Evolutionary conservation across 2,329 filamentous ascomycete species (phyloP), one percentile per base, ranked within the genome.

Genomic region (Apiospora arundinis): DNA sequence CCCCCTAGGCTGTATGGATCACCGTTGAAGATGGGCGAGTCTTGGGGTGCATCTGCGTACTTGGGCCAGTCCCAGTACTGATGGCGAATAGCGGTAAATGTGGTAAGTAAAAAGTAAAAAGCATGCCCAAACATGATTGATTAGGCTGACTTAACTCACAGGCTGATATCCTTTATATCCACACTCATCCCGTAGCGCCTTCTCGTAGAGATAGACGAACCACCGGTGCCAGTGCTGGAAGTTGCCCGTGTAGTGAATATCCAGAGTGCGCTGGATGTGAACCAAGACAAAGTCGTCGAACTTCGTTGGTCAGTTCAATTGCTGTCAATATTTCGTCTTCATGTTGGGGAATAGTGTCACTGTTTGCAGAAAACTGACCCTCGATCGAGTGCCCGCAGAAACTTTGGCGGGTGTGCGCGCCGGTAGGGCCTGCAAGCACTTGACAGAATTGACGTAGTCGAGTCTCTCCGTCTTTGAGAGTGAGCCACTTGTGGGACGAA

Each of bases 21-120:
- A 67, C 88, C 88, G 74, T 89, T 86, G 73, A 91, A 89, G 69
- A 89, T 76, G n/a, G 87, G 85, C 0, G 87, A 88, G 70, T 83
- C 82, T 72, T 79, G 75, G 0, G 83, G 82, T 72, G 89, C 83
- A 2, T 80, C 73, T 2, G 84, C 80, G 78, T 84, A 85, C 69
- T 82, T 82, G 2, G 82, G 82, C 85, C 87, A 89, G 77, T 89
- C 85, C 80, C 84, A 85, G 79, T 88, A 89, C 77, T 84, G 81
- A 23, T 37, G 7, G 16, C 16, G 18, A 0, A n/a, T n/a, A n/a
- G n/a, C n/a, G n/a, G n/a, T n/a, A n/a, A n/a, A n/a, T n/a, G n/a
- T n/a, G n/a, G n/a, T n/a, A n/a, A n/a, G n/a, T n/a, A n/a, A n/a
- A n/a, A n/a, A n/a, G n/a, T n/a, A n/a, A n/a, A n/a, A n/a, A n/a